These are phyloP conservation scores for Acacia confusa DNA, from an alignment of 306 rosid genomes.

Conservation along the genomic window DNA sequence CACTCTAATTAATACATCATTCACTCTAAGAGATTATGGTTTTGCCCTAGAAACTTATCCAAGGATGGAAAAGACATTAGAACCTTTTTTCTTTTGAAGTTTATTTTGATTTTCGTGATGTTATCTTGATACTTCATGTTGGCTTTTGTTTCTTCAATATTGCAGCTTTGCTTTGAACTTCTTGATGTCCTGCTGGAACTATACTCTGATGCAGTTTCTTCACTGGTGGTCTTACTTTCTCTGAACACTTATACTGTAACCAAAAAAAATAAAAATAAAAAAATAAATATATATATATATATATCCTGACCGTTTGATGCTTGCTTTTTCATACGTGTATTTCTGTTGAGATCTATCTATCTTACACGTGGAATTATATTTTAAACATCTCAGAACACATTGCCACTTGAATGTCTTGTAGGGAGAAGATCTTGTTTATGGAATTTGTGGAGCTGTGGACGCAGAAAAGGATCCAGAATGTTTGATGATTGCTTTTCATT, in stretches of 20 bases:
- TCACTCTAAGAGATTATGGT: not conserved
- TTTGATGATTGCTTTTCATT: constrained; percentile 67
- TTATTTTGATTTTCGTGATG: constrained; percentile 16
- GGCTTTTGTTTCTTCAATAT: constrained; percentile 33
- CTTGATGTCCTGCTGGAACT: constrained; percentile 66
- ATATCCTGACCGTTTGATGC: not conserved
- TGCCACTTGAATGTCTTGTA: constrained; percentile 44
- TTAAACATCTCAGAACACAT: not conserved
- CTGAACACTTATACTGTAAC: constrained; percentile 30
- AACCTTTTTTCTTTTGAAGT: not conserved
- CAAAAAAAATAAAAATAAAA: not conserved
- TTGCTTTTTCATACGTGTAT: not conserved
- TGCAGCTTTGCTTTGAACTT: constrained; percentile 94
- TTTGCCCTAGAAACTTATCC: constrained; percentile 20
- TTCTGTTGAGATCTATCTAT: not conserved
- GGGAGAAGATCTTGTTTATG: constrained; percentile 77
- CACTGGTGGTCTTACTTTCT: constrained; percentile 63
- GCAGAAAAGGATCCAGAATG: constrained; percentile 94
- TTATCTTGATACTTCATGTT: constrained; percentile 22
- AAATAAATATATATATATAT: too few species aligned
- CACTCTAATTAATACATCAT: constrained; percentile 13
- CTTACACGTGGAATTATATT: not conserved
- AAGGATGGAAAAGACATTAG: not conserved
- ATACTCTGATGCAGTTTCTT: constrained; percentile 56
- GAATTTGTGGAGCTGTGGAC: constrained; percentile 85